Base-by-base conservation (phyloP, 345 rosid species). In the Acer yangbiense region DNA sequence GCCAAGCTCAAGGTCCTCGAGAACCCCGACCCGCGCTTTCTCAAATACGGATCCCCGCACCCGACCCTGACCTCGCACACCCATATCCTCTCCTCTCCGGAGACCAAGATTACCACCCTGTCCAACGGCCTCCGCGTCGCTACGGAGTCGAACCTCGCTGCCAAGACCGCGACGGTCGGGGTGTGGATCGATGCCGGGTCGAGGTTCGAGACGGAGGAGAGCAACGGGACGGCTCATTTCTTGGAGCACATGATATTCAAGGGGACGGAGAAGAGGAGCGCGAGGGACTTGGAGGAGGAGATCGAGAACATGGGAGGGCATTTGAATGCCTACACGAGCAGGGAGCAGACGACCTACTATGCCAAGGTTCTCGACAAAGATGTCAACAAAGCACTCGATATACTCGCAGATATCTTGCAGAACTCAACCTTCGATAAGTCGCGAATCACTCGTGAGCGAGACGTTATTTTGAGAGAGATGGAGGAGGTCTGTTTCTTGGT, bases 131-230 rank as follows among this genome's bases (percentile, higher is more conserved):
- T 94, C 61, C 91, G 99, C 2, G 85, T 97, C 7, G 98, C 99
- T 7, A 94, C 99, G 0, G 99, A 94, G 81, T 97, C 99, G 0
- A 87, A 82, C 25, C 95, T 94, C 7, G 83, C 98, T 6, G 74
- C 88, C 1, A 92, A 84, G 73, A 88, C 98, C 0, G 97, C 98
- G 16, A 92, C 98, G 2, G 98, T 97, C 16, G 99, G 99, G 20
- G 98, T 94, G 17, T 97, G 98, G 98, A 94, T 97, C 78, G 99
- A 97, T 64, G 95, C 98, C 2, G 99, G 99, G 73, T 94, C 99
- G 16, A 75, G 99, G 46, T 97, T 89, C 23, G 99, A 97, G 89
- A 87, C 94, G 5, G 97, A 93, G 0, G 90, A 88, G 78, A 90
- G 93, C 4, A 97, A 94, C 14, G 99, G 99, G 1, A 93, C 98